Percentiles rank a stretch among this genome's conserved stretches.
Conservation (phyloP, 2,329 filamentous ascomycete genomes). For the Stemphylium beticola region DNA sequence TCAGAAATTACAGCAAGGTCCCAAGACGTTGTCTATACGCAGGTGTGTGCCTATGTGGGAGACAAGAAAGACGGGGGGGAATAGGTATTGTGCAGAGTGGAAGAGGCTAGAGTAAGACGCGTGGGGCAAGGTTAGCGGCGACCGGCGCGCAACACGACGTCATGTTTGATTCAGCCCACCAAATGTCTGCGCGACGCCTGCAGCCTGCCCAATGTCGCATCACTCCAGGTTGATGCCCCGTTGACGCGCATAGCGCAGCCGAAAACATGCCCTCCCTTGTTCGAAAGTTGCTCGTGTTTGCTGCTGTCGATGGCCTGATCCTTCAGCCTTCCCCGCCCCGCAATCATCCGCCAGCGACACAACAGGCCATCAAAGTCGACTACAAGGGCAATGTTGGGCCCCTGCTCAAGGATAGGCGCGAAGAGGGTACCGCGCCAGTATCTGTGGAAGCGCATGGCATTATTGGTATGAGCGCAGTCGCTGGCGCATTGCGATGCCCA, state of each 20-base stretch:
- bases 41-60: too few species aligned
- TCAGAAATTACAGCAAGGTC: too few species aligned
- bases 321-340: constrained; percentile 72
- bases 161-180: constrained; percentile 1
- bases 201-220: background rate
- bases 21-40: too few species aligned
- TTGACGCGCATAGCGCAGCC: constrained; percentile 5
- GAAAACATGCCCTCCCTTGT: constrained; percentile 73
- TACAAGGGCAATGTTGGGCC: constrained; percentile 67
- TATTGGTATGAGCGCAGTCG: constrained; percentile 57
- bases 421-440: constrained; percentile 46
- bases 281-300: constrained; percentile 80
- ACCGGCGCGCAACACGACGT: constrained; percentile 2
- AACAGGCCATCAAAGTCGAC: constrained; percentile 70
- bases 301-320: constrained; percentile 81
- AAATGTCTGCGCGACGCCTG: constrained; percentile 3
- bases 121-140: background rate
- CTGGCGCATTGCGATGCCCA: background rate
- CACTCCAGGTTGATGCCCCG: background rate
- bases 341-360: constrained; percentile 59
- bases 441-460: constrained; percentile 59
- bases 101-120: background rate
- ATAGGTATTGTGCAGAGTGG: too few species aligned
- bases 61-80: too few species aligned
- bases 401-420: constrained; percentile 49